Conservation (phyloP, 352 stramenopile species). For the Phytophthora idaei region DNA sequence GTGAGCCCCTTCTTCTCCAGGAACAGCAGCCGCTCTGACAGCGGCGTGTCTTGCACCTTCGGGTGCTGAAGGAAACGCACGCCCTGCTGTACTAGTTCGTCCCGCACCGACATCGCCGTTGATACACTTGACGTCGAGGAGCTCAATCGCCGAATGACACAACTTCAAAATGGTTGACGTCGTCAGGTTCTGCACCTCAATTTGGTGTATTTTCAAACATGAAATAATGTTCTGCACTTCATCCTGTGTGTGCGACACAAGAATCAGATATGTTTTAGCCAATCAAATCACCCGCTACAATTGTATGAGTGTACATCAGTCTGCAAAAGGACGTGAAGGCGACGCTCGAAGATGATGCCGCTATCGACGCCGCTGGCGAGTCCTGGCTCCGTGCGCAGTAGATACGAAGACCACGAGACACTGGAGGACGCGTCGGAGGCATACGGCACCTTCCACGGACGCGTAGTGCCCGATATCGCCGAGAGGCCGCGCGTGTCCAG, state of each 20-base stretch:
- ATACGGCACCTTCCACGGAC: slow-evolving; percentile 28
- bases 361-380: slow-evolving; percentile 17
- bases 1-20: slow-evolving; percentile 82
- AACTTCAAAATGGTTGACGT: slow-evolving; percentile 25
- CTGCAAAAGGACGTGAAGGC: slow-evolving; percentile 11
- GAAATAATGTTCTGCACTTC: neutral
- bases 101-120: slow-evolving; percentile 41
- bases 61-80: slow-evolving; percentile 82
- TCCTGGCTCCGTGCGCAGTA: neutral
- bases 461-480: slow-evolving; percentile 15
- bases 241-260: neutral
- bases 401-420: slow-evolving; percentile 12
- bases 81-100: slow-evolving; percentile 72
- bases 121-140: neutral
- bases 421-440: slow-evolving; percentile 6
- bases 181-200: neutral
- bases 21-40: slow-evolving; percentile 74
- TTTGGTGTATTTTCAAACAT: neutral
- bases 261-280: slow-evolving; percentile 13
- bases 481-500: slow-evolving; percentile 3
- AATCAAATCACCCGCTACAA: slow-evolving; percentile 4
- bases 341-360: slow-evolving; percentile 22
- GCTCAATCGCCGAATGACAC: slow-evolving; percentile 17
- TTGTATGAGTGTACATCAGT: slow-evolving; percentile 11
- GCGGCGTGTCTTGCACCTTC: slow-evolving; percentile 75